Conservation (phyloP, 2,329 filamentous ascomycete genomes). For the Pseudopithomyces chartarum region DNA sequence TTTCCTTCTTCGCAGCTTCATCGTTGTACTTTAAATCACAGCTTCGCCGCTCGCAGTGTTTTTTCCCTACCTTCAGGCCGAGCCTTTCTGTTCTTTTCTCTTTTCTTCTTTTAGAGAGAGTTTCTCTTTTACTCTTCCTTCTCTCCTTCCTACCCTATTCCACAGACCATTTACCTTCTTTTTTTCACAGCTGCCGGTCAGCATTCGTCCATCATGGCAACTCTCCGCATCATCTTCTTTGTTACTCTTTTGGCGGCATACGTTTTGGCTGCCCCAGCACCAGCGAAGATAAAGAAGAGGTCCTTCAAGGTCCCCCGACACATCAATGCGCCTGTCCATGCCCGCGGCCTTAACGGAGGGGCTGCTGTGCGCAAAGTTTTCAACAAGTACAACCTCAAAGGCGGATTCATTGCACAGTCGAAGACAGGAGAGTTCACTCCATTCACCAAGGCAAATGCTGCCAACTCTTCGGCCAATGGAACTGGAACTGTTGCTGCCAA, state of each 20-base stretch:
- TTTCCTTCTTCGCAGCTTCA: conserved; percentile 15
- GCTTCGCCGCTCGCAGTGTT: conserved; percentile 28
- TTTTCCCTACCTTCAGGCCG: conserved; percentile 35
- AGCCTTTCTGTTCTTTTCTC: conserved; percentile 27
- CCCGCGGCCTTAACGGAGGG: conserved; percentile 58
- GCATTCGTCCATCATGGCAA: conserved; percentile 44
- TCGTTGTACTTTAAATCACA: conserved; percentile 33
- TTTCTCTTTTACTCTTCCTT: conserved; percentile 19
- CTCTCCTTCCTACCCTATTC: conserved; percentile 20
- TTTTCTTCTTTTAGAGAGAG: conserved; percentile 22
- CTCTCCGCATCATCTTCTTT: conserved; percentile 46
- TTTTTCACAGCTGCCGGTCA: conserved; percentile 45
- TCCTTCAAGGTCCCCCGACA: conserved; percentile 67
- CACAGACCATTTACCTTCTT: conserved; percentile 27
- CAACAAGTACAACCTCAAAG: conserved; percentile 64
- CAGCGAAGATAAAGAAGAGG: conserved; percentile 53
- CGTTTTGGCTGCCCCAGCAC: conserved; percentile 53
- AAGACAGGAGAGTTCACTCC: conserved; percentile 17
- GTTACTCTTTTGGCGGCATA: conserved; percentile 55
- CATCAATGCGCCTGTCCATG: conserved; percentile 58
- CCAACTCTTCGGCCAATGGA: conserved; percentile 32
- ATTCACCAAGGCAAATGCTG: conserved; percentile 39
- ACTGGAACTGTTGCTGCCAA: conserved; percentile 67
- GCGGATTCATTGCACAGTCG: conserved; percentile 47
- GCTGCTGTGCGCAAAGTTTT: conserved; percentile 69